phyloP scores from a whole-genome alignment of 2,329 filamentous ascomycete genomes.

The Diaporthe destruens region DNA sequence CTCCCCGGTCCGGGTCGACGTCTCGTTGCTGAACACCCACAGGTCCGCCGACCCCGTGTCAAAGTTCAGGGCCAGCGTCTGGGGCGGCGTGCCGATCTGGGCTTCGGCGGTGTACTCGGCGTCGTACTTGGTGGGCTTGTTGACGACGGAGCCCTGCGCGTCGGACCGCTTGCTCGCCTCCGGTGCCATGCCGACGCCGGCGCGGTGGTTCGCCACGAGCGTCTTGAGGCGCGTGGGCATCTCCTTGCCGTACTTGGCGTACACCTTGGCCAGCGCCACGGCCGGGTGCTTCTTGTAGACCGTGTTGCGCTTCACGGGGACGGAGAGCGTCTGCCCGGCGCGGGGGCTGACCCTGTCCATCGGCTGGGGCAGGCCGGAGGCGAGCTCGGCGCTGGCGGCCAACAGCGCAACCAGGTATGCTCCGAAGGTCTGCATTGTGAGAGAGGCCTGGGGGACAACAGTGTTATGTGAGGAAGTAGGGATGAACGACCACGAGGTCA shows the following conservation, averaged over 20 bases:
- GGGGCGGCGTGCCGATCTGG: conserved; percentile 45
- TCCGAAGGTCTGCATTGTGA: conserved; percentile 42
- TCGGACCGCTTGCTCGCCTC: conserved; percentile 30
- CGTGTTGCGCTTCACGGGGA: conserved; percentile 40
- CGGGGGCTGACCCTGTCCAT: conserved; percentile 35
- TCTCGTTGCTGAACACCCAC: conserved; percentile 48
- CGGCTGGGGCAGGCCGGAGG: conserved; percentile 41
- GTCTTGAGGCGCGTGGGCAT: conserved; percentile 39
- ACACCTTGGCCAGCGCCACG: conserved; percentile 42
- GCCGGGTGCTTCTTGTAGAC: conserved; percentile 41
- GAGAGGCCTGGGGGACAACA: neutral
- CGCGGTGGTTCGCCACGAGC: conserved; percentile 41
- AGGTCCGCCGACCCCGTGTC: conserved; percentile 61
- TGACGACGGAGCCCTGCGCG: conserved; percentile 34
- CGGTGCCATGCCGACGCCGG: conserved; percentile 15
- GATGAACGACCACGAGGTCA: neutral
- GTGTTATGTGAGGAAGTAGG: neutral
- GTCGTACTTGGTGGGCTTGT: conserved; percentile 30
- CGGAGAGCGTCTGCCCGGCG: conserved; percentile 34
- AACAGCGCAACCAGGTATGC: conserved; percentile 40
- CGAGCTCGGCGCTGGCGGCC: conserved; percentile 43
- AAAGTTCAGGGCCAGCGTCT: conserved; percentile 58
- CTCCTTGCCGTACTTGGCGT: conserved; percentile 42
- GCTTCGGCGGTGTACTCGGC: conserved; percentile 38
- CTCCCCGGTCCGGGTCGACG: conserved; percentile 39